Evolutionary conservation across 805 yeast species (phyloP).

Genomic region (Cyberlindnera samutprakarnensis): DNA sequence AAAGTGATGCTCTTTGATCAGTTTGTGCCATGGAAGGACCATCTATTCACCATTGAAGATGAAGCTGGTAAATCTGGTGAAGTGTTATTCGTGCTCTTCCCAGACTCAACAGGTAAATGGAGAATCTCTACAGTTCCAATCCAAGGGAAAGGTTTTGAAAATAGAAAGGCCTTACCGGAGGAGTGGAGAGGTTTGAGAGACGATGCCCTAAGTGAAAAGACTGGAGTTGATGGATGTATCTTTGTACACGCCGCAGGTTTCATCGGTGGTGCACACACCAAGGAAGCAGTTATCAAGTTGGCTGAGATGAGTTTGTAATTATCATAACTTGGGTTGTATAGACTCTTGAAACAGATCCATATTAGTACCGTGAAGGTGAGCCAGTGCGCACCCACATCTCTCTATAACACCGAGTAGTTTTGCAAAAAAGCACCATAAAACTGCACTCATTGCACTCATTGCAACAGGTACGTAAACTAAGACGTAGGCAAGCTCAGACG

Average conservation of each 20-base stretch:
- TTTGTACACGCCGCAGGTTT: slow-evolving; percentile 96
- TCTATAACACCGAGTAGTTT: too few relatives aligned
- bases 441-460: too few relatives aligned
- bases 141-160: slow-evolving; percentile 69
- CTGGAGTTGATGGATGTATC: slow-evolving; percentile 83
- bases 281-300: slow-evolving; percentile 69
- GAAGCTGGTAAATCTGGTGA: slow-evolving; percentile 46
- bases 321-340: too few relatives aligned
- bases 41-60: slow-evolving; percentile 66
- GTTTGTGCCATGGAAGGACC: slow-evolving; percentile 95
- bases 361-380: too few relatives aligned
- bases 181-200: slow-evolving; percentile 95
- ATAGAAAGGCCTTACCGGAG: slow-evolving; percentile 83
- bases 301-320: slow-evolving; percentile 43
- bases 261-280: slow-evolving; percentile 86
- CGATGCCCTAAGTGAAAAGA: slow-evolving; percentile 58
- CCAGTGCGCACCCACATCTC: too few relatives aligned
- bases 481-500: too few relatives aligned
- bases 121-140: slow-evolving; percentile 90
- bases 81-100: slow-evolving; percentile 71
- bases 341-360: too few relatives aligned
- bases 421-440: too few relatives aligned
- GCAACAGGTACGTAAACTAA: too few relatives aligned
- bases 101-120: slow-evolving; percentile 68
- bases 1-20: slow-evolving; percentile 64